Evolutionary conservation across 768 basidiomycete species (phyloP), one percentile per base, ranked within the genome.

Genomic region (Clavaria fumosa): DNA sequence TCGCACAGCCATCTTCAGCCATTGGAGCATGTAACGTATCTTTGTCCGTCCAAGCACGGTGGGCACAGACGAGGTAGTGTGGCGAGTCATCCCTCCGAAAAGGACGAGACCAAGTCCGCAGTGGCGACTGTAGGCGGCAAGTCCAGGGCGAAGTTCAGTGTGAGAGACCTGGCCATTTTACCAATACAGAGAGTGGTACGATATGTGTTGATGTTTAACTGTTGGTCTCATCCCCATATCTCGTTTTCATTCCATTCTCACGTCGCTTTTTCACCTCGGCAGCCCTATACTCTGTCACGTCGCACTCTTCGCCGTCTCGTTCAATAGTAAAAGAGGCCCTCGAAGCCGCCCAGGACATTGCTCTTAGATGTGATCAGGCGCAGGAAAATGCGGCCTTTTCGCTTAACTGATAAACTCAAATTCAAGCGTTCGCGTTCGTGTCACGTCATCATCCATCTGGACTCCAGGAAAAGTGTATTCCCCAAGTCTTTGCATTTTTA

Each of bases 131-230:
- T 41, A 12, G 37, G 41, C 36, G 42, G 45, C n/a, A 26, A 31
- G 19, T 32, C 12, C 6, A 10, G 27, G 31, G 28, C 35, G 30
- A 53, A 48, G 27, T 55, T 53, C 2, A 41, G 51, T 23, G 62
- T 75, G n/a, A 58, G 73, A 35, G 77, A 79, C 43, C 54, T 79
- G 6, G 77, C 73, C 2, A 78, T 79, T 43, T 54, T 73, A 41
- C 77, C 77, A 9, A 68, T 70, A 7, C 77, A 79, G 51, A 57
- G 77, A 21, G 63, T 77, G n/a, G 71, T 69, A 59, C 62, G 77
- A 44, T 79, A 79, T 48, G 77, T 75, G 3, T 43, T 79, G 28
- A 55, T 77, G 28, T 79, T 70, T 44, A 61, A 59, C 56, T 75
- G 75, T 74, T 34, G 40, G 64, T 56, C 1, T 10, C 19, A 17